A percentile compares a stretch with the other conserved stretches of the same genome.
phyloP scores from a whole-genome alignment of 306 rosid species.

The Biancaea sappan region DNA sequence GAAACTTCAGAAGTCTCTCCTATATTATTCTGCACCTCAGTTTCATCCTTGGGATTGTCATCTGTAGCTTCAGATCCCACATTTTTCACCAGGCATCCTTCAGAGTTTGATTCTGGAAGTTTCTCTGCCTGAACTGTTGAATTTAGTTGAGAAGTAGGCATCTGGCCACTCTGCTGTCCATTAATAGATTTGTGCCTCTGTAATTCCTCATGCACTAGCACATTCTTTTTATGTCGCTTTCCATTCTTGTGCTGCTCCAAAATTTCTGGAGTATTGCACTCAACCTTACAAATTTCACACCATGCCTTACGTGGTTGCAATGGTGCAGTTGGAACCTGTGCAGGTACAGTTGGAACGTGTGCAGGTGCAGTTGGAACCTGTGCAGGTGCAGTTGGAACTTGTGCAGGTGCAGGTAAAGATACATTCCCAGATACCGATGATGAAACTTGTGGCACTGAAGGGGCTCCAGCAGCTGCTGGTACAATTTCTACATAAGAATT shows the following conservation, averaged over 20 bases:
- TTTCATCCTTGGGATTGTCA: slow-evolving; percentile 46
- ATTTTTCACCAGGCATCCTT: slow-evolving; percentile 36
- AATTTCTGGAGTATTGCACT: slow-evolving; percentile 79
- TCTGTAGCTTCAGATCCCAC: slow-evolving; percentile 43
- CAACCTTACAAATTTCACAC: slow-evolving; percentile 88
- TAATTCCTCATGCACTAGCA: slow-evolving; percentile 62
- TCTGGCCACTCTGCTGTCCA: slow-evolving; percentile 49
- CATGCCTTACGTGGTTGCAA: slow-evolving; percentile 49
- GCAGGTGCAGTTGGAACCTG: slow-evolving; percentile 57
- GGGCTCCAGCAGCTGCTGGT: slow-evolving; percentile 47
- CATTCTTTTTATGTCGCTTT: slow-evolving; percentile 75
- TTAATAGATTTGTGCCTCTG: slow-evolving; percentile 60
- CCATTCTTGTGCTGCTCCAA: slow-evolving; percentile 83
- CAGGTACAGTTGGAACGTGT: slow-evolving; percentile 43
- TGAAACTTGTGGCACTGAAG: slow-evolving; percentile 46
- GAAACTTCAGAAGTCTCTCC: slow-evolving; percentile 49
- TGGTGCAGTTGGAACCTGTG: slow-evolving; percentile 56
- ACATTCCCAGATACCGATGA: slow-evolving; percentile 45
- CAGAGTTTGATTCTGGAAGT: slow-evolving; percentile 47
- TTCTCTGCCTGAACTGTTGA: slow-evolving; percentile 49
- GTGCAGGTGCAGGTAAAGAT: slow-evolving; percentile 43
- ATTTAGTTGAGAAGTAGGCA: slow-evolving; percentile 54
- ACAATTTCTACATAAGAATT: slow-evolving; percentile 42
- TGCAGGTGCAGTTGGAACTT: no score
- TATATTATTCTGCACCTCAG: slow-evolving; percentile 43